Conservation (phyloP, 305 asterid genomes). For the Fraxinus platypoda region DNA sequence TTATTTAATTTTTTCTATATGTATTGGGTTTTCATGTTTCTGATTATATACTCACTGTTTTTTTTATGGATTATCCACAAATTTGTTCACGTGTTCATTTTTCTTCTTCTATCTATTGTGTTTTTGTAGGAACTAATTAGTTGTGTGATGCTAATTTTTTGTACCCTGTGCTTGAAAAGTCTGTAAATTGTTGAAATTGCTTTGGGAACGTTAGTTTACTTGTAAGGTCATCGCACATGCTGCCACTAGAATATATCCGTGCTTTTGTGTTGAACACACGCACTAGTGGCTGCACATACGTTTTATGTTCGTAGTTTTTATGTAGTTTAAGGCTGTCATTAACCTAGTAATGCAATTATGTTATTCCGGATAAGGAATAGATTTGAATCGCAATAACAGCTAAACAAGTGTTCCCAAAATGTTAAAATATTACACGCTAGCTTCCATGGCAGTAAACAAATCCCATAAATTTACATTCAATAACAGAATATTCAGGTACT, state of each 20-base stretch:
- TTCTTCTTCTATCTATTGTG: background rate
- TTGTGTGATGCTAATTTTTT: background rate
- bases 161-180: background rate
- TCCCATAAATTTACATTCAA: background rate
- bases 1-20: background rate
- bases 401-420: background rate
- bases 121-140: background rate
- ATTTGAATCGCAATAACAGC: background rate
- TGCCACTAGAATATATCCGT: background rate
- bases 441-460: background rate
- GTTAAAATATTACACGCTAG: background rate
- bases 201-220: background rate
- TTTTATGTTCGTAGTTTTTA: background rate
- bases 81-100: background rate
- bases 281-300: background rate
- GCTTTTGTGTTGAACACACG: background rate
- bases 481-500: background rate
- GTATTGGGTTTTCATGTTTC: background rate
- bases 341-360: background rate
- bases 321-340: background rate
- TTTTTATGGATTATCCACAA: background rate
- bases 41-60: background rate
- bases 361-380: background rate
- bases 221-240: background rate
- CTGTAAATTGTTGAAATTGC: conserved; percentile 2